These are phyloP conservation scores for Globisporangium cylindrosporum DNA, from an alignment of 352 stramenopile species.

Conservation along the genomic window DNA sequence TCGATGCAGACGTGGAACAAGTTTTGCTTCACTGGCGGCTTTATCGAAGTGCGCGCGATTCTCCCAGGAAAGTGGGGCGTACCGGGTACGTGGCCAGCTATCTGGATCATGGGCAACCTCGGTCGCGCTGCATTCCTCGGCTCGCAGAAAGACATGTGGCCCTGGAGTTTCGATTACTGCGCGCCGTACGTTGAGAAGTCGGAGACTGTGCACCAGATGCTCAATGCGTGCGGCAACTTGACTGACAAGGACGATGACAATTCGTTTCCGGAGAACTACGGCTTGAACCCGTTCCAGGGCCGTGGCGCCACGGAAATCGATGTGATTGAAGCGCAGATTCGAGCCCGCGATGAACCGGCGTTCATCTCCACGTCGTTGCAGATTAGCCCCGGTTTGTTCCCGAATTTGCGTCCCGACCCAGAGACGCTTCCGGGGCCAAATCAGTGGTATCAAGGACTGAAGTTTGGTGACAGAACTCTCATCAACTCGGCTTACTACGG, in stretches of 20 bases:
- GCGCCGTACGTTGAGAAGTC: constrained; percentile 77
- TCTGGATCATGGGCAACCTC: constrained; percentile 99
- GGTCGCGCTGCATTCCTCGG: constrained; percentile 92
- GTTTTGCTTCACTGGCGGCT: constrained; percentile 98
- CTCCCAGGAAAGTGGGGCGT: constrained; percentile 93
- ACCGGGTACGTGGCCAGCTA: constrained; percentile 95
- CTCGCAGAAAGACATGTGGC: constrained; percentile 94
- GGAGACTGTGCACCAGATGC: constrained; percentile 90
- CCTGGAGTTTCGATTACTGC: constrained; percentile 96
- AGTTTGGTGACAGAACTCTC: constrained; percentile 80
- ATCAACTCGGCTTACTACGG: constrained; percentile 97
- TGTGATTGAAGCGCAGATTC: constrained; percentile 90
- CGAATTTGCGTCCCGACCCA: constrained; percentile 59
- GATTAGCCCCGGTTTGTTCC: constrained; percentile 76
- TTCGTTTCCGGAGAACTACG: constrained; percentile 87
- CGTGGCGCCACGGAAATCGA: constrained; percentile 97
- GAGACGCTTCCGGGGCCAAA: constrained; percentile 51
- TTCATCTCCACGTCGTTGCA: constrained; percentile 94
- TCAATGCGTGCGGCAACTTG: constrained; percentile 93
- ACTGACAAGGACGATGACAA: constrained; percentile 91
- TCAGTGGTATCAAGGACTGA: constrained; percentile 90
- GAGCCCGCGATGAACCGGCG: constrained; percentile 82
- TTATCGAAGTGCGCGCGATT: constrained; percentile 93
- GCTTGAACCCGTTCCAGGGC: constrained; percentile 88
- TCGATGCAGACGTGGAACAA: constrained; percentile 99